Conservation (phyloP, 768 basidiomycete genomes). For the Lactarius indigo region DNA sequence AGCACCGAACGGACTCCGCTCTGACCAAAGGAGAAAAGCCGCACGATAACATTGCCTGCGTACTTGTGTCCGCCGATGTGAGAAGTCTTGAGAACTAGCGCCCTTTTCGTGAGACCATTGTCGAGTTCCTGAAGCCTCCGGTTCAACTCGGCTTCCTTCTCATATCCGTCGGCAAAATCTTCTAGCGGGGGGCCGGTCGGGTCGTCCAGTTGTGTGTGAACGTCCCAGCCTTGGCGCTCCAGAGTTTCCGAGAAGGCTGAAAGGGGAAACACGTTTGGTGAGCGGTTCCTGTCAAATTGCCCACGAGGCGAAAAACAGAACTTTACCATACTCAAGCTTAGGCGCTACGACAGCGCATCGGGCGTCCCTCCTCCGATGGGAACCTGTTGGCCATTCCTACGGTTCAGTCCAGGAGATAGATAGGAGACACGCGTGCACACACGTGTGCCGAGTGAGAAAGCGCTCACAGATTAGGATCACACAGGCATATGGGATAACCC, state of each 20-base stretch:
- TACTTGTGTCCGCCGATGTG: conserved; percentile 95
- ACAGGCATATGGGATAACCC: conserved; percentile 85
- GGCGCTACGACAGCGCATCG: conserved; percentile 87
- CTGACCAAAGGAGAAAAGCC: conserved; percentile 32
- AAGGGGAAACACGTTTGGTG: conserved; percentile 16
- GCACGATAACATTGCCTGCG: conserved; percentile 84
- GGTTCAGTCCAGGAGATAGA: conserved; percentile 1
- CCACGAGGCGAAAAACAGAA: conserved; percentile 18
- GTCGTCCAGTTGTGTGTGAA: conserved; percentile 70
- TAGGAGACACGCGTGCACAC: background rate
- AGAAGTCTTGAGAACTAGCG: conserved; percentile 80
- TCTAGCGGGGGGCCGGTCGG: conserved; percentile 56
- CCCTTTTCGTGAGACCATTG: conserved; percentile 56
- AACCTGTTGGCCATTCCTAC: conserved; percentile 49
- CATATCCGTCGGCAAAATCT: conserved; percentile 49
- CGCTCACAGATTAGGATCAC: conserved; percentile 86
- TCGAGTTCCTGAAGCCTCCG: conserved; percentile 46
- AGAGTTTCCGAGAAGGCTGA: conserved; percentile 62
- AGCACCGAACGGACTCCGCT: background rate
- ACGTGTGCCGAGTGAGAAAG: background rate
- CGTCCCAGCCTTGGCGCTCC: conserved; percentile 68
- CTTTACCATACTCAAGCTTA: conserved; percentile 68
- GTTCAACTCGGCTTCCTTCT: conserved; percentile 53
- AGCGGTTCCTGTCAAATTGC: conserved; percentile 13
- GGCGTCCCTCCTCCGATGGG: conserved; percentile 91